These are phyloP conservation scores for Elsinoe perseae DNA, from an alignment of 2,329 filamentous ascomycete genomes.

Conservation along the genomic window DNA sequence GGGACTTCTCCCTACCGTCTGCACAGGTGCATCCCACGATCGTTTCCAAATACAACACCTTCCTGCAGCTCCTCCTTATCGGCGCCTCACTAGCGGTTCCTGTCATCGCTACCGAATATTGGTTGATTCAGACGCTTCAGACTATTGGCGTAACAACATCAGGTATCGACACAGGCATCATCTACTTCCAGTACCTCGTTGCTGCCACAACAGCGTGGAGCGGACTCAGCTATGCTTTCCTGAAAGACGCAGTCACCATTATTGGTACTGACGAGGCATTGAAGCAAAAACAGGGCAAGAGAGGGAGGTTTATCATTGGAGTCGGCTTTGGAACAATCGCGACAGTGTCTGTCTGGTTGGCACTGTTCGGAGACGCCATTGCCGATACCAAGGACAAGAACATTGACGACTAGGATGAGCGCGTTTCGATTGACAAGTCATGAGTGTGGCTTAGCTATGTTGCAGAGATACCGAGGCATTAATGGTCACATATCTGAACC, in stretches of 20 bases:
- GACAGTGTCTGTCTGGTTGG: conserved; percentile 31
- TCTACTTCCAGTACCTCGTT: conserved; percentile 62
- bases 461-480: not conserved
- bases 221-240: conserved; percentile 83
- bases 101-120: conserved; percentile 43
- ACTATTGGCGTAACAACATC: conserved; percentile 16
- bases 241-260: conserved; percentile 87
- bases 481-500: not conserved
- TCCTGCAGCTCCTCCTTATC: conserved; percentile 79
- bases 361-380: conserved; percentile 9
- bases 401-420: not conserved
- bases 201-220: conserved; percentile 89
- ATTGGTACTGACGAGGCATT: conserved; percentile 46
- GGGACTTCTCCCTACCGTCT: conserved; percentile 90
- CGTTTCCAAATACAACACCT: conserved; percentile 86
- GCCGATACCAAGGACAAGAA: not conserved
- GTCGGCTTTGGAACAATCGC: conserved; percentile 40
- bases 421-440: not conserved
- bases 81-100: conserved; percentile 76
- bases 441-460: not conserved
- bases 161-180: conserved; percentile 28
- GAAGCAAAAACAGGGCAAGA: conserved; percentile 42
- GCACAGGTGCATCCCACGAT: conserved; percentile 77
- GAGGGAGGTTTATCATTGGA: conserved; percentile 42
- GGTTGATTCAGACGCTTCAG: conserved; percentile 1